Conservation (phyloP, 78 protist genomes). For the Tieghemostelium lacteum region DNA sequence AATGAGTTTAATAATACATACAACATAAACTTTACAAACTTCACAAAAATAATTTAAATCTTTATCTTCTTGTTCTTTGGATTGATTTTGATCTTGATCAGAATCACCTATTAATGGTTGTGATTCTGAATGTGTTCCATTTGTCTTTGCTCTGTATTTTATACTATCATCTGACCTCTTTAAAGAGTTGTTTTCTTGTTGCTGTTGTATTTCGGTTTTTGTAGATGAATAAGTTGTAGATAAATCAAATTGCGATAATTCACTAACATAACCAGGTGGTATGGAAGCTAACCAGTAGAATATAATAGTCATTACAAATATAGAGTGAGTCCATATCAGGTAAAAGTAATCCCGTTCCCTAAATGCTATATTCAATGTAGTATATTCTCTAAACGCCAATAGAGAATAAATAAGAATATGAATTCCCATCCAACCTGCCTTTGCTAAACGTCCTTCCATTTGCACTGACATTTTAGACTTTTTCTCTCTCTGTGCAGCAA, state of each 20-base stretch:
- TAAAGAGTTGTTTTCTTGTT: too few species aligned
- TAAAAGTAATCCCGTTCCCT: conserved; percentile 10
- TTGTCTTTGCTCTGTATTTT: background rate
- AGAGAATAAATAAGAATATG: conserved; percentile 11
- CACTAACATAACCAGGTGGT: conserved; percentile 1
- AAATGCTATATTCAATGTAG: conserved; percentile 8
- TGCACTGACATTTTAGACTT: background rate
- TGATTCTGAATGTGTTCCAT: background rate
- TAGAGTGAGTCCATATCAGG: conserved; percentile 22
- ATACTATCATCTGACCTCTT: too few species aligned
- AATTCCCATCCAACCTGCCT: background rate
- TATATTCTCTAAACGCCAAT: background rate
- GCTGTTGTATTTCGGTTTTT: background rate
- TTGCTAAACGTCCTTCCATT: background rate
- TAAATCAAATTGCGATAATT: background rate
- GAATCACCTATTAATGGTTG: background rate
- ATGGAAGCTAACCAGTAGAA: background rate
- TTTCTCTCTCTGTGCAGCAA: too few species aligned
- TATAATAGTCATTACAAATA: background rate
- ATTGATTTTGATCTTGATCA: background rate
- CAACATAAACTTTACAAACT: background rate
- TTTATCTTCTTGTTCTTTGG: background rate
- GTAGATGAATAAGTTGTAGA: background rate
- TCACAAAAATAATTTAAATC: background rate
- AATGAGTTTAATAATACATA: background rate